Evolutionary conservation across 176 grass and related monocot species (phyloP).

Genomic region (Poa annua): DNA sequence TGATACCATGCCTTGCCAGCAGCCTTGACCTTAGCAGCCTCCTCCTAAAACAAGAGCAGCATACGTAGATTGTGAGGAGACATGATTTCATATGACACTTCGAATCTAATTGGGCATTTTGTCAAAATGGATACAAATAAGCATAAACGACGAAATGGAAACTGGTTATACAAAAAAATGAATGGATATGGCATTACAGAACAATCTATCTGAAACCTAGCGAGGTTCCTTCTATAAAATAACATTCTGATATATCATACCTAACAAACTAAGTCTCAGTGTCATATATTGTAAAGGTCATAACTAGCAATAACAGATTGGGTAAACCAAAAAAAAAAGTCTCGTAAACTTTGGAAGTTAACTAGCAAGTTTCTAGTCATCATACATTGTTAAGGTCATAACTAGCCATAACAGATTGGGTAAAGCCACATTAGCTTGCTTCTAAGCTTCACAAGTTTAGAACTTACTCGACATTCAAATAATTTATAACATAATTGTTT

Average conservation of each 20-base stretch:
- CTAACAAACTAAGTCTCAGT: not conserved
- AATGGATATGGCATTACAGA: not conserved
- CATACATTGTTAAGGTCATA: not conserved
- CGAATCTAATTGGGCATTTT: not conserved
- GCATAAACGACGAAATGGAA: not conserved
- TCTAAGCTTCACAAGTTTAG: not conserved
- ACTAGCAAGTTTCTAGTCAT: not conserved
- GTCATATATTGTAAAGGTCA: not conserved
- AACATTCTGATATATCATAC: not conserved
- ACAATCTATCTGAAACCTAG: not conserved
- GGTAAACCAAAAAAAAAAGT: not conserved
- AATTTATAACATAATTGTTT: not conserved
- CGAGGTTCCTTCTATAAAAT: not conserved
- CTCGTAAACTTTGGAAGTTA: not conserved
- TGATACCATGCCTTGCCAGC: conserved; percentile 85
- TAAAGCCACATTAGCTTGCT: not conserved
- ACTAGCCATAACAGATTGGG: not conserved
- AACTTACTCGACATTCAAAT: not conserved
- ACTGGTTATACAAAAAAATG: not conserved
- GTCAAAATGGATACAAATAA: not conserved
- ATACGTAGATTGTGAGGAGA: not conserved
- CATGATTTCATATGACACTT: not conserved
- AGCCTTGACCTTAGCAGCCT: conserved; percentile 58
- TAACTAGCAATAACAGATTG: not conserved
- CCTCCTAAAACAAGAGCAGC: conserved; percentile 27